Base-by-base conservation (phyloP, 805 yeast genomes). In the Nakazawaea holstii region DNA sequence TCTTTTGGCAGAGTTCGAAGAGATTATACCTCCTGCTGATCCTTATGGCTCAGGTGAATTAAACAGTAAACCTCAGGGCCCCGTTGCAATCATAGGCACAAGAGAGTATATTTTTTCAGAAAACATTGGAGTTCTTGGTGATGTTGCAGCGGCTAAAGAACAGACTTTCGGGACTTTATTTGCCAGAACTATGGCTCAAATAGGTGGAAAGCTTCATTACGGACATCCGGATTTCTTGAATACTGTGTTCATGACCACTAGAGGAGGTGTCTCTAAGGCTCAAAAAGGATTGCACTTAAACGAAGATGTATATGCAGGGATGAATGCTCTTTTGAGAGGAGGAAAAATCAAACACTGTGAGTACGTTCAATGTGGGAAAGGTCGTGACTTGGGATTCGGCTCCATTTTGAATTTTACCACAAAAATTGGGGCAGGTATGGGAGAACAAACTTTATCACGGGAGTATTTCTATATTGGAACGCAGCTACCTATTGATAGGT, bases 381-480 rank as follows among this genome's bases (percentile, higher is more conserved):
- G 95, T 38, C 73, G 95, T 61, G 94, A 87, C 68, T 72, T 87
- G 59, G 94, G 95, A 4, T 86, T 87, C 64, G 87, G 88, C 3
- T 85, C 94, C 2, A 86, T 87, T 58, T 73, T 84, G 64, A 86
- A 84, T 62, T 87, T 87, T 66, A 84, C 87, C 6, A 83, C 92
- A 20, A 87, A 87, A 59, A 86, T 87, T 63, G 95, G 95, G 41
- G 88, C 94, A 46, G 95, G 94, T 50, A 87, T 87, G 95, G 92
- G 94, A 41, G 95, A 87, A 59, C 95, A 87, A 60, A 80, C 85
- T 79, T 71, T 87, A 48, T 85, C 92, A 4, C 73, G 95, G 56
- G 95, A 87, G 61, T 86, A 86, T 64, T 87, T 79, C 62, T 85
- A 86, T 59, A 70, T 87, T 52, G 86, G 91, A 1, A 81, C 90